Conservation (phyloP, 306 rosid species). For the Cucumis melo region DNA sequence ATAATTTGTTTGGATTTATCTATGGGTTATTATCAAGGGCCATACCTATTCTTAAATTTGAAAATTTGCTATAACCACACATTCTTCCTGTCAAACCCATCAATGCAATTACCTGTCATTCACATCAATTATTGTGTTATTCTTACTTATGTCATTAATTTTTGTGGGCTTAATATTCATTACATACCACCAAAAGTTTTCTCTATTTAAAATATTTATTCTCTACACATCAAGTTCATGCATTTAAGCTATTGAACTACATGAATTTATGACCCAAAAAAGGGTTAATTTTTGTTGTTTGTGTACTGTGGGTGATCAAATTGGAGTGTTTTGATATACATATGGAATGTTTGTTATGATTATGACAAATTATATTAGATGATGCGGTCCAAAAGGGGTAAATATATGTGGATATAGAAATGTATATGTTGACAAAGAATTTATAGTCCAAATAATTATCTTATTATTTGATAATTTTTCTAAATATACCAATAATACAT, state of each 20-base stretch:
- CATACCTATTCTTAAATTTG: neutral
- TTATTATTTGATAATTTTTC: too few species aligned
- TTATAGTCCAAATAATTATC: neutral
- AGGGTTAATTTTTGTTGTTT: neutral
- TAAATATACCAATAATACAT: too few species aligned
- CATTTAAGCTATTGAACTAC: neutral
- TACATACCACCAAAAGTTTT: neutral
- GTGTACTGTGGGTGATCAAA: neutral
- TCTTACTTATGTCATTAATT: neutral
- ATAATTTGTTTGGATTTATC: neutral
- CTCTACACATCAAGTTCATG: neutral
- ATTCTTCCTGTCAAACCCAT: neutral
- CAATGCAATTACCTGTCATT: neutral
- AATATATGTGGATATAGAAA: neutral
- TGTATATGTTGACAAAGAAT: neutral
- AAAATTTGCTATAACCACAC: neutral
- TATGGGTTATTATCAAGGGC: neutral
- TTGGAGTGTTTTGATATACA: neutral
- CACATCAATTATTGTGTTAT: neutral
- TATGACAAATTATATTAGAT: neutral
- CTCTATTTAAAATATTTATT: neutral
- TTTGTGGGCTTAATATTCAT: constrained; percentile 6
- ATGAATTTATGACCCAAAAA: neutral
- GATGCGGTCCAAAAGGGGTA: neutral
- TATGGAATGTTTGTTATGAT: neutral